These are phyloP conservation scores for Postia placenta DNA, from an alignment of 768 basidiomycete species.

Conservation along the genomic window DNA sequence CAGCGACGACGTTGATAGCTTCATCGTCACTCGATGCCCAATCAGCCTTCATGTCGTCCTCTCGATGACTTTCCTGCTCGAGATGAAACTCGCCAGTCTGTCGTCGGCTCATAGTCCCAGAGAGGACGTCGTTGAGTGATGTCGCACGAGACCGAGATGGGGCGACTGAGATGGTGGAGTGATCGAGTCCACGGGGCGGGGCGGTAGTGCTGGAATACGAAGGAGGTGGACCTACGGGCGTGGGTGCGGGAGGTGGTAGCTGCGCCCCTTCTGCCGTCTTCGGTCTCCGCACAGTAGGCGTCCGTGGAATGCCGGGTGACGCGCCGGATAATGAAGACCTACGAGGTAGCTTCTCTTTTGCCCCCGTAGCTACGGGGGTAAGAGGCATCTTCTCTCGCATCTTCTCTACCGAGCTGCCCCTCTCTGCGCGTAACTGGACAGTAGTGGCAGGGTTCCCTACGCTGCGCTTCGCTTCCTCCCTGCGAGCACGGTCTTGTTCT, in stretches of 20 bases:
- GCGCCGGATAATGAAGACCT: slow-evolving; percentile 18
- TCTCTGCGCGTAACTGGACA: slow-evolving; percentile 36
- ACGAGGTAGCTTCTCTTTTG: slow-evolving; percentile 15
- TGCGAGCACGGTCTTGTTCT: slow-evolving; percentile 65
- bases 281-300: slow-evolving; percentile 4
- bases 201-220: slow-evolving; percentile 42
- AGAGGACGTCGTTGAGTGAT: slow-evolving; percentile 58
- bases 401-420: slow-evolving; percentile 35
- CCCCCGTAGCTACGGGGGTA: slow-evolving; percentile 6
- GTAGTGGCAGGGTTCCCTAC: not conserved
- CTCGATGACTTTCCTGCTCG: slow-evolving; percentile 19
- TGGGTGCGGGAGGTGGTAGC: slow-evolving; percentile 5
- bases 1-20: slow-evolving; percentile 77
- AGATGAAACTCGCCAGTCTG: slow-evolving; percentile 22
- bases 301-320: slow-evolving; percentile 12
- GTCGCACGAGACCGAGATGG: slow-evolving; percentile 41
- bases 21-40: slow-evolving; percentile 84
- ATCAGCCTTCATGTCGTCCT: slow-evolving; percentile 41
- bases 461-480: slow-evolving; percentile 58
- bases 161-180: slow-evolving; percentile 37
- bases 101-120: slow-evolving; percentile 36
- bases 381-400: slow-evolving; percentile 5
- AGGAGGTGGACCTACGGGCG: slow-evolving; percentile 52
- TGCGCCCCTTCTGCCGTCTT: slow-evolving; percentile 1
- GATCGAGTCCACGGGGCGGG: slow-evolving; percentile 27